Percentiles rank a stretch among this genome's conserved stretches.
Conservation (phyloP, 352 stramenopile species). For the Thraustochytrium striatum region DNA sequence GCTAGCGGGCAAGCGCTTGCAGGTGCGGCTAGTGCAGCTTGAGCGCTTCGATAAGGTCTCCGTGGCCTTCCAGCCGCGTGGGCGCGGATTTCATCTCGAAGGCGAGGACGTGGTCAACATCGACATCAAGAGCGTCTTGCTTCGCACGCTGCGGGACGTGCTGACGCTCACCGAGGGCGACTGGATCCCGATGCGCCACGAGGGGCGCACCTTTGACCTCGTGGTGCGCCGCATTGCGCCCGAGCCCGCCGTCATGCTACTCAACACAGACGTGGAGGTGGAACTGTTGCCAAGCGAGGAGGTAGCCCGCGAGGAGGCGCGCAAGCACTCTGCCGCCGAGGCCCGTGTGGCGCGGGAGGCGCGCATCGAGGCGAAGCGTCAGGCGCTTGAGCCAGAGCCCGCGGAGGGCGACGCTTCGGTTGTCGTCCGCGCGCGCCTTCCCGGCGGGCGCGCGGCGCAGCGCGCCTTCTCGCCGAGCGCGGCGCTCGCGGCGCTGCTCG, state of each 20-base stretch:
- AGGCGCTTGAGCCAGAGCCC: not conserved
- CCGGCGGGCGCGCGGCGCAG: not conserved
- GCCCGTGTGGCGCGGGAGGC: not conserved
- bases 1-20: conserved; percentile 52
- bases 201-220: conserved; percentile 69
- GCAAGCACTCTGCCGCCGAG: not conserved
- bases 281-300: conserved; percentile 68
- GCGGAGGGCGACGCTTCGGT: not conserved
- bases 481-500: not conserved
- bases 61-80: conserved; percentile 65
- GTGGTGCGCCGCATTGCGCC: conserved; percentile 63
- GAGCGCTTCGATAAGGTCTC: conserved; percentile 63
- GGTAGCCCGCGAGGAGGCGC: conserved; percentile 49
- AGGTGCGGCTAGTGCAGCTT: conserved; percentile 68
- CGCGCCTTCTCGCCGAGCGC: not conserved
- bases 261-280: conserved; percentile 75
- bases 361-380: not conserved
- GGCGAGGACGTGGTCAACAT: conserved; percentile 61
- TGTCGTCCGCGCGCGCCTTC: not conserved
- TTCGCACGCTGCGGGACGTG: conserved; percentile 60
- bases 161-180: conserved; percentile 69
- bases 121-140: conserved; percentile 72
- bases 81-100: conserved; percentile 62
- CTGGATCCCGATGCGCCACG: conserved; percentile 69
- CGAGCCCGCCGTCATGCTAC: conserved; percentile 62